Conservation (phyloP, 2,329 filamentous ascomycete genomes). For the Cadophora luteo-olivacea region DNA sequence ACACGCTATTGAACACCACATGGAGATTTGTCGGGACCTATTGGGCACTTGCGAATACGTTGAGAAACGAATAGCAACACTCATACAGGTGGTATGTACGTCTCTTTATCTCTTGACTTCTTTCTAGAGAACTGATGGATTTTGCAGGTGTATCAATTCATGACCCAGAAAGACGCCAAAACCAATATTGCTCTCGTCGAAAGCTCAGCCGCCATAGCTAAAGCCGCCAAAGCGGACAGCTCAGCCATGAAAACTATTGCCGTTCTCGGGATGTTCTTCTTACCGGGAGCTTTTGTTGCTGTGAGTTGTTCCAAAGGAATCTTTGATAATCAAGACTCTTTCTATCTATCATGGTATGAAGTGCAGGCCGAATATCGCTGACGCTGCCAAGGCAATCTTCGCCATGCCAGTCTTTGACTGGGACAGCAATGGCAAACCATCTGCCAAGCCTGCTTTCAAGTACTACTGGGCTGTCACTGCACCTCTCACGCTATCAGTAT, state of each 20-base stretch:
- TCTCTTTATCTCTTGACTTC: no score
- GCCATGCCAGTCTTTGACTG: conserved; percentile 26
- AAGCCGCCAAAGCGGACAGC: conserved; percentile 28
- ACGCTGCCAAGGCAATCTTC: conserved; percentile 19
- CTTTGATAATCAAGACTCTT: no score
- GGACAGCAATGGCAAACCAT: conserved; percentile 9
- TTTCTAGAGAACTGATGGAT: no score
- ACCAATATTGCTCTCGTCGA: conserved; percentile 27
- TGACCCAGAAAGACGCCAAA: conserved; percentile 32
- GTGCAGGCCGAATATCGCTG: no score
- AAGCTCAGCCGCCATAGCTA: conserved; percentile 23
- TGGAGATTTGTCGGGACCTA: neutral
- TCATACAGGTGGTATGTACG: conserved; percentile 26
- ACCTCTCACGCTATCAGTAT: conserved; percentile 20
- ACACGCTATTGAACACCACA: neutral
- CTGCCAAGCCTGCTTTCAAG: conserved; percentile 21
- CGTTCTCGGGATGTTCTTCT: conserved; percentile 33
- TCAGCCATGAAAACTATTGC: conserved; percentile 62
- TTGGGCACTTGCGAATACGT: neutral
- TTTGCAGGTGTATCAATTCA: conserved; percentile 30
- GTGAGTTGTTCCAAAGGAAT: no score
- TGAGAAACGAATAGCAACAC: neutral
- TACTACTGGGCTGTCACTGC: conserved; percentile 28
- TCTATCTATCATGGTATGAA: no score
- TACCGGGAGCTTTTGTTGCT: conserved; percentile 34